phyloP scores from a whole-genome alignment of 306 rosid genomes.

The Quercus parvula region DNA sequence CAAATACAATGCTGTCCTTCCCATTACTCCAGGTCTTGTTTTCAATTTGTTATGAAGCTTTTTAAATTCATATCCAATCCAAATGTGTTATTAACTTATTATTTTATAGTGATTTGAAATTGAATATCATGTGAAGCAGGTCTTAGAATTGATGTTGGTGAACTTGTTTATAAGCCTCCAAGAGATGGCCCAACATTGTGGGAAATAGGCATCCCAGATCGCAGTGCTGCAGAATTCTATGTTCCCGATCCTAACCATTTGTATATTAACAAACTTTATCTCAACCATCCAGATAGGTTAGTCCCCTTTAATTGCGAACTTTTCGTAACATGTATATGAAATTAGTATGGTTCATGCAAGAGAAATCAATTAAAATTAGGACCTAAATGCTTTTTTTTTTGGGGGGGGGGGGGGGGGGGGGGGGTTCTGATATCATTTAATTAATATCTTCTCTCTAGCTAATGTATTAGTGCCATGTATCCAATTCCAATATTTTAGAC shows the following conservation, averaged over 20 bases:
- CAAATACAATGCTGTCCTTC: conserved; percentile 38
- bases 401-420: no score
- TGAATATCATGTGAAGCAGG: conserved; percentile 33
- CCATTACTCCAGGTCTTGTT: conserved; percentile 54
- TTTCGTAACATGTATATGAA: conserved; percentile 36
- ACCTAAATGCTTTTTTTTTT: no score
- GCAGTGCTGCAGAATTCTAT: conserved; percentile 74
- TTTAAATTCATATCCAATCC: not conserved
- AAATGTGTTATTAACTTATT: not conserved
- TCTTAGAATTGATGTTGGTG: conserved; percentile 51
- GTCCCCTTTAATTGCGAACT: conserved; percentile 15
- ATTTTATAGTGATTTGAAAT: not conserved
- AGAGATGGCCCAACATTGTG: conserved; percentile 87
- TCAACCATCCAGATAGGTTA: conserved; percentile 82
- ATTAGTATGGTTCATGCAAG: no score
- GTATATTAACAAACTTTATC: conserved; percentile 68
- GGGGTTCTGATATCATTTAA: no score
- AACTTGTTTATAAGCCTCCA: conserved; percentile 61
- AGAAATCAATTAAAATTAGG: no score
- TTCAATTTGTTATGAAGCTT: not conserved
- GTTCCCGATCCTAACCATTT: conserved; percentile 77
- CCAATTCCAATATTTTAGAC: no score
- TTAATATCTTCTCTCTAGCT: no score
- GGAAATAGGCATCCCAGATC: conserved; percentile 96
- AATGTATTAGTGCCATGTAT: no score